Conservation (phyloP, 345 rosid species). For the Syzygium jambos region DNA sequence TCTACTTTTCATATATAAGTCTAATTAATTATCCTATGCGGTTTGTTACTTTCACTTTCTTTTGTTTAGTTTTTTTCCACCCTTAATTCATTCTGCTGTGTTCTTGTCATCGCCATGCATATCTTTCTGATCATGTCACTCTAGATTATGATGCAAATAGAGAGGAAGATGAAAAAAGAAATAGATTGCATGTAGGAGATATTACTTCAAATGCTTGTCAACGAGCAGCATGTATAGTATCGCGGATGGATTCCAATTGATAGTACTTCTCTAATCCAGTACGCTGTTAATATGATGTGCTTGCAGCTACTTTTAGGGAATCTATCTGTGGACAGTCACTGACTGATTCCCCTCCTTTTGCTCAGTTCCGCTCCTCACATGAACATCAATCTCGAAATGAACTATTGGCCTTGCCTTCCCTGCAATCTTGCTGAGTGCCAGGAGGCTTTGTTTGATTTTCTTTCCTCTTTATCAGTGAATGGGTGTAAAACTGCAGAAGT, state of each 20-base stretch:
- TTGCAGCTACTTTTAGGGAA: background rate
- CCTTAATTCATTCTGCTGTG: background rate
- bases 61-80: background rate
- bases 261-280: background rate
- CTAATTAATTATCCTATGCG: background rate
- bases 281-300: background rate
- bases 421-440: slow-evolving; percentile 85
- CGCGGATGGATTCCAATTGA: background rate
- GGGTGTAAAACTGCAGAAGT: slow-evolving; percentile 88
- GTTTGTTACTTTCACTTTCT: background rate
- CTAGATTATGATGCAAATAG: background rate
- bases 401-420: slow-evolving; percentile 90
- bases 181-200: background rate
- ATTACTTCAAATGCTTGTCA: background rate
- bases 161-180: background rate
- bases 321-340: background rate
- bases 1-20: background rate
- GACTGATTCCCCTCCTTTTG: background rate
- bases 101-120: background rate
- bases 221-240: background rate
- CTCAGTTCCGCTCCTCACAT: slow-evolving; percentile 84
- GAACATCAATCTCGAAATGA: slow-evolving; percentile 98
- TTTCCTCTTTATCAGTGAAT: slow-evolving; percentile 54
- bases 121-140: background rate
- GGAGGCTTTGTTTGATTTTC: slow-evolving; percentile 76